phyloP scores from a whole-genome alignment of 805 yeast species.

The Barnettozyma sp. region DNA sequence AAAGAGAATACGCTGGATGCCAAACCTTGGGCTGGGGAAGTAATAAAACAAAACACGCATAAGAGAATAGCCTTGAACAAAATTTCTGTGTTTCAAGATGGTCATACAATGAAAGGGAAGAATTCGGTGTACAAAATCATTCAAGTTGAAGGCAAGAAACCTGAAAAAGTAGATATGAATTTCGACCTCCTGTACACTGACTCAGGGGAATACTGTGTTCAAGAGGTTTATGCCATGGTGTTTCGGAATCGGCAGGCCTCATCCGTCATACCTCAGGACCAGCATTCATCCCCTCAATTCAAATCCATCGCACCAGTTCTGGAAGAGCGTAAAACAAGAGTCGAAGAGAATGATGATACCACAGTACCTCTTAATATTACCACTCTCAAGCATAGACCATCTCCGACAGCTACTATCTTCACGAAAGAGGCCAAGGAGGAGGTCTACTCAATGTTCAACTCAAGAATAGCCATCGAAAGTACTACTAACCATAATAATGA shows the following conservation, averaged over 20 bases:
- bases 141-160: constrained; percentile 47
- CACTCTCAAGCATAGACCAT: constrained; percentile 33
- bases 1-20: constrained; percentile 60
- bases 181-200: constrained; percentile 44
- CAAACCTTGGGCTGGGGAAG: constrained; percentile 59
- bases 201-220: constrained; percentile 50
- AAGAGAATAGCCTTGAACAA: constrained; percentile 18
- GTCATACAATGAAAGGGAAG: constrained; percentile 25
- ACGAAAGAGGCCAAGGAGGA: constrained; percentile 73
- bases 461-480: not conserved
- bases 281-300: constrained; percentile 8
- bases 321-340: not conserved
- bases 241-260: not conserved
- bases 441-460: constrained; percentile 66
- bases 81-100: constrained; percentile 35
- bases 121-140: constrained; percentile 43
- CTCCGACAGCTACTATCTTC: constrained; percentile 75
- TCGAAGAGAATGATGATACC: constrained; percentile 1
- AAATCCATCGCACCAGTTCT: constrained; percentile 9
- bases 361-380: constrained; percentile 18
- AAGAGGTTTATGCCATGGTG: constrained; percentile 53
- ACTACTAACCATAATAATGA: constrained; percentile 8
- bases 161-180: constrained; percentile 55
- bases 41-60: constrained; percentile 34
- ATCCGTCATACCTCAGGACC: not conserved